Percentiles rank a stretch among this genome's conserved stretches.
phyloP scores from a whole-genome alignment of 1,284 basidiomycete genomes.

The Xerocomus minutiporus region DNA sequence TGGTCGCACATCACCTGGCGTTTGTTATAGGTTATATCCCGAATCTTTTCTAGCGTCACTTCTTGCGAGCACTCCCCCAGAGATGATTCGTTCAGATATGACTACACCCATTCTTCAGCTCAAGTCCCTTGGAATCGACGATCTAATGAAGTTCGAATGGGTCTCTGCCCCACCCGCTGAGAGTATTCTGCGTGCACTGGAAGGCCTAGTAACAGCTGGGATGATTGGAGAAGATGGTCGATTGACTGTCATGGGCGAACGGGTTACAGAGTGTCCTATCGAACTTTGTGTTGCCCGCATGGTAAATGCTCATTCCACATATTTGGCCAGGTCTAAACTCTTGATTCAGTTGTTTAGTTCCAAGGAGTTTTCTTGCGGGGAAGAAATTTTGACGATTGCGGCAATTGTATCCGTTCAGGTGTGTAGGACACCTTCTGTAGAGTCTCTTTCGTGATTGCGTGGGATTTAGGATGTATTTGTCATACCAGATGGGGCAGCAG shows the following conservation, averaged over 20 bases:
- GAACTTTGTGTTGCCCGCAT: slow-evolving; percentile 74
- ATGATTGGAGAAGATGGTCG: slow-evolving; percentile 70
- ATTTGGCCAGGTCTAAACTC: neutral
- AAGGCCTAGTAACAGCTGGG: slow-evolving; percentile 63
- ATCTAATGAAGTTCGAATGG: slow-evolving; percentile 96
- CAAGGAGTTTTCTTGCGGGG: slow-evolving; percentile 78
- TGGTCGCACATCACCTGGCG: slow-evolving; percentile 84
- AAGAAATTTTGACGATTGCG: slow-evolving; percentile 92
- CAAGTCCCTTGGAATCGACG: slow-evolving; percentile 91
- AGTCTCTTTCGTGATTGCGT: neutral
- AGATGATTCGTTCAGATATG: slow-evolving; percentile 87
- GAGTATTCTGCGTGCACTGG: slow-evolving; percentile 79
- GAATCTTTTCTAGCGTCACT: slow-evolving; percentile 55
- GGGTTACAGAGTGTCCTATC: slow-evolving; percentile 74
- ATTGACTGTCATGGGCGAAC: slow-evolving; percentile 61
- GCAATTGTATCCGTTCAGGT: slow-evolving; percentile 93
- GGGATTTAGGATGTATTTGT: slow-evolving; percentile 74
- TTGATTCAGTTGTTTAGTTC: slow-evolving; percentile 77
- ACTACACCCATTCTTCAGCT: slow-evolving; percentile 87
- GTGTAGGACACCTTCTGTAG: slow-evolving; percentile 7
- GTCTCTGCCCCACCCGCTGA: slow-evolving; percentile 85
- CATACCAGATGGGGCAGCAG: slow-evolving; percentile 78
- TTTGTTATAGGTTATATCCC: slow-evolving; percentile 93
- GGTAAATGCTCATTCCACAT: slow-evolving; percentile 38
- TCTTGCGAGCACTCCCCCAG: slow-evolving; percentile 72